These are phyloP conservation scores for Kockovaella imperatae DNA, from an alignment of 768 basidiomycete species.

Conservation along the genomic window DNA sequence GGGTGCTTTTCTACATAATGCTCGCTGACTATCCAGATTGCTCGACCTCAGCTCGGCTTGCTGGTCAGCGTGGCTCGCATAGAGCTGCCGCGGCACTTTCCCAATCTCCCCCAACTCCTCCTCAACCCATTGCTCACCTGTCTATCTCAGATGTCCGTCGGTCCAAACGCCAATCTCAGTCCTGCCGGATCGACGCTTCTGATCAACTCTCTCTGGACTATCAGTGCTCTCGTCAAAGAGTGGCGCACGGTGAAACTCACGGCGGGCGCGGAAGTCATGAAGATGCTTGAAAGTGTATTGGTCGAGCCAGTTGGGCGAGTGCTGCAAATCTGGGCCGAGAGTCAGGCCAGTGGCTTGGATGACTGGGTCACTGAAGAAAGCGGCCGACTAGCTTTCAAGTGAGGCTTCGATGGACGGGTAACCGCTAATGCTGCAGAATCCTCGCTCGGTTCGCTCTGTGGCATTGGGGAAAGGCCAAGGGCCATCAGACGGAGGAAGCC, in stretches of 20 bases:
- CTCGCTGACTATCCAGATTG: slow-evolving; percentile 24
- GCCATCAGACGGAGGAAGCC: slow-evolving; percentile 22
- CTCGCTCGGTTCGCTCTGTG: slow-evolving; percentile 31
- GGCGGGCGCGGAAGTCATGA: slow-evolving; percentile 34
- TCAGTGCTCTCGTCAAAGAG: slow-evolving; percentile 43
- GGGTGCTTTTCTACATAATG: neutral
- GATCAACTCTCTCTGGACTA: slow-evolving; percentile 41
- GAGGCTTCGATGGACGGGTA: neutral
- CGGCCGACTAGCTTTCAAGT: slow-evolving; percentile 30
- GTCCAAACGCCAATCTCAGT: slow-evolving; percentile 10
- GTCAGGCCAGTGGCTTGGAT: slow-evolving; percentile 6
- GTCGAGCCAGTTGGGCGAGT: slow-evolving; percentile 21
- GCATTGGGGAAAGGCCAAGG: slow-evolving; percentile 34
- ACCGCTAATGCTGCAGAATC: slow-evolving; percentile 14
- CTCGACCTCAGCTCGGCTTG: slow-evolving; percentile 36
- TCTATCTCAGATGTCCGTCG: slow-evolving; percentile 17
- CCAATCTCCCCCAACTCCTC: slow-evolving; percentile 35
- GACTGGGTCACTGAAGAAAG: slow-evolving; percentile 19
- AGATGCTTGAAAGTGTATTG: slow-evolving; percentile 27
- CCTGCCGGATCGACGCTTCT: slow-evolving; percentile 29
- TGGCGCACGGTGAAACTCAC: slow-evolving; percentile 41
- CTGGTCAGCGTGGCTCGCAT: slow-evolving; percentile 37
- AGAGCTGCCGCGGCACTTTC: slow-evolving; percentile 36
- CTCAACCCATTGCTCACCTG: slow-evolving; percentile 35
- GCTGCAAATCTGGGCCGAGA: slow-evolving; percentile 21